phyloP scores from a whole-genome alignment of 805 yeast genomes.

The Scheffersomyces lignosus region DNA sequence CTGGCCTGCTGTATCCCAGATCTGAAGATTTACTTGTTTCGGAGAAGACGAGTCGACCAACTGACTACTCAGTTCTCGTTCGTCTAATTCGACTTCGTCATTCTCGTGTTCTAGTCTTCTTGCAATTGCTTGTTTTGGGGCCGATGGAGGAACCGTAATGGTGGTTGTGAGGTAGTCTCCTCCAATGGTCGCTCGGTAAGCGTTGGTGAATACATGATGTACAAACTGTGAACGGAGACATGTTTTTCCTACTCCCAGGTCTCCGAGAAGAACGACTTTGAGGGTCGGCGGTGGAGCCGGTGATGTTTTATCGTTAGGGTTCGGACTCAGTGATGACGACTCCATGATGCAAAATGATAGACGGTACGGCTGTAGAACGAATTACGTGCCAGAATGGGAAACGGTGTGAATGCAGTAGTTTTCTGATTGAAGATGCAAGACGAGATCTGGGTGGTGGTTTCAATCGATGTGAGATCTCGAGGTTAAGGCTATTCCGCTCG shows the following conservation, averaged over 20 bases:
- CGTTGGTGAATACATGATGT: slow-evolving; percentile 54
- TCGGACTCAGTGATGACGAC: no score
- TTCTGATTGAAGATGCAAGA: no score
- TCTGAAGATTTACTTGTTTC: slow-evolving; percentile 45
- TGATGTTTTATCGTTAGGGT: slow-evolving; percentile 1
- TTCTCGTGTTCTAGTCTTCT: not conserved
- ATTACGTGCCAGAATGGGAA: no score
- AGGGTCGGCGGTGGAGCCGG: slow-evolving; percentile 20
- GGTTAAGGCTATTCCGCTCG: no score
- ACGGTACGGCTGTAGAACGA: no score
- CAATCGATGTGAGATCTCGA: no score
- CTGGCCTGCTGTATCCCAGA: slow-evolving; percentile 55
- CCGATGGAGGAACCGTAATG: slow-evolving; percentile 9
- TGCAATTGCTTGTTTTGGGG: not conserved
- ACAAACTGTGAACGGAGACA: slow-evolving; percentile 56
- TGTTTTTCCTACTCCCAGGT: slow-evolving; percentile 61
- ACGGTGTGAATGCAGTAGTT: no score
- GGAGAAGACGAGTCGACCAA: slow-evolving; percentile 2
- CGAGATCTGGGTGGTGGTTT: no score
- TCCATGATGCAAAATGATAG: no score
- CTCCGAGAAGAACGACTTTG: slow-evolving; percentile 57
- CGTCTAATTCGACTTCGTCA: no score
- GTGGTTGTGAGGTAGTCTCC: slow-evolving; percentile 55
- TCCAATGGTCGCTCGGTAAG: slow-evolving; percentile 59
- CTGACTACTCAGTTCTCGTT: no score